Conservation (phyloP, 768 basidiomycete genomes). For the Lactarius vividus region DNA sequence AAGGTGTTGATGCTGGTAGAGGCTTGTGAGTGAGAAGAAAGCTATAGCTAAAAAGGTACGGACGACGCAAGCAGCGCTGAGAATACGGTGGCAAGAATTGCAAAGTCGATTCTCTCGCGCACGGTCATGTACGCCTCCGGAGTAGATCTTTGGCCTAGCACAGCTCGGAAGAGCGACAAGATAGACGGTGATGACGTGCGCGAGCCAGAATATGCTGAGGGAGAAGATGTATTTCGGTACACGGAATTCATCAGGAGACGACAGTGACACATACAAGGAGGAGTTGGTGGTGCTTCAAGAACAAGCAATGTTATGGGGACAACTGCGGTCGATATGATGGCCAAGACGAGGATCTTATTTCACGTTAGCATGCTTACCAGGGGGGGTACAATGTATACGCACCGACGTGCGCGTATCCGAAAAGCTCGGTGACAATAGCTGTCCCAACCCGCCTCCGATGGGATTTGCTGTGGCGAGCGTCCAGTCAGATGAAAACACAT, state of each 20-base stretch:
- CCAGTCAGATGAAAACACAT: not conserved
- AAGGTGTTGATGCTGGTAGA: conserved; percentile 55
- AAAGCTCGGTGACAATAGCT: conserved; percentile 65
- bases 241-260: not conserved
- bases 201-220: conserved; percentile 64
- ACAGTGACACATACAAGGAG: conserved; percentile 58
- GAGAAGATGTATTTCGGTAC: not conserved
- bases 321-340: conserved; percentile 63
- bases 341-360: conserved; percentile 63
- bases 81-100: conserved; percentile 56
- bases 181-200: conserved; percentile 50
- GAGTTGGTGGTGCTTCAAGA: conserved; percentile 60
- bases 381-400: not conserved
- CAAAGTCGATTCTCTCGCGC: conserved; percentile 70
- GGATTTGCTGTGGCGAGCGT: conserved; percentile 55
- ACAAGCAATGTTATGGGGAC: conserved; percentile 61
- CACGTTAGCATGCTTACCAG: not conserved
- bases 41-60: conserved; percentile 1
- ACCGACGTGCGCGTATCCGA: conserved; percentile 54
- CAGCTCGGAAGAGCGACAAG: conserved; percentile 49
- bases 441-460: conserved; percentile 68
- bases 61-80: conserved; percentile 64
- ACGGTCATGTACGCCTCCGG: conserved; percentile 55
- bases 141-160: conserved; percentile 43
- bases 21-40: not conserved